Base-by-base conservation (phyloP, 2,329 filamentous ascomycete species). In the Tolypocladium tropicale region DNA sequence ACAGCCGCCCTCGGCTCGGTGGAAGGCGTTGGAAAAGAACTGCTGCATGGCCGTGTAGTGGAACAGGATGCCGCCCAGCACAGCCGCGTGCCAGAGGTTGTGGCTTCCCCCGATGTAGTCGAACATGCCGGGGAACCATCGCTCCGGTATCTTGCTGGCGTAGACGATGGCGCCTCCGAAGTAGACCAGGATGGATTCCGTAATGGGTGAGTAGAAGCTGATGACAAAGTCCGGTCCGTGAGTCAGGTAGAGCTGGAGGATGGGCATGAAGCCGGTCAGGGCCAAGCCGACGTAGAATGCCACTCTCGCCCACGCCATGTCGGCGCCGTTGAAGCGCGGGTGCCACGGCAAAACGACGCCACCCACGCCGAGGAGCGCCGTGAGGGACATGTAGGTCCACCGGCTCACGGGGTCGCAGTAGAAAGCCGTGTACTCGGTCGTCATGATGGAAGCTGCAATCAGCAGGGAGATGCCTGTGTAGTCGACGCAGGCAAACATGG, bases 391-490 rank as follows among this genome's bases (percentile, higher is more conserved):
- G 73, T 97, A 99, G 14, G 82, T 78, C 81, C 88, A 94, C 55
- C 92, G 87, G 63, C 88, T 92, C 51, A 88, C 66, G 3, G 94
- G 92, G 66, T 99, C 94, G 75, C 94, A 96, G 76, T 99, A 99
- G 72, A 99, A 99, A 28, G 93, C 94, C 0, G 94, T 96, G 75
- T 97, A 99, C 70, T 99, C 94, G 37, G 91, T 96, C 2, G 94
- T 96, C 82, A 97, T 90, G 74, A 99, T 99, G 56, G 90, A 95
- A 11, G 94, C 91, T 2, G 94, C 90, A 54, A 99, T 94, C 30
- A 99, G 82, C 53, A 99, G 78, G 1, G 92, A 96, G 63, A 99
- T 99, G 55, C 94, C 94, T 0, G 94, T 97, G 74, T 99, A 99
- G 72, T 99, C 94, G 57, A 99, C 91, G 70, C 94, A 99, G 21